phyloP scores from a whole-genome alignment of 257 asterid species.

The Apocynum venetum region DNA sequence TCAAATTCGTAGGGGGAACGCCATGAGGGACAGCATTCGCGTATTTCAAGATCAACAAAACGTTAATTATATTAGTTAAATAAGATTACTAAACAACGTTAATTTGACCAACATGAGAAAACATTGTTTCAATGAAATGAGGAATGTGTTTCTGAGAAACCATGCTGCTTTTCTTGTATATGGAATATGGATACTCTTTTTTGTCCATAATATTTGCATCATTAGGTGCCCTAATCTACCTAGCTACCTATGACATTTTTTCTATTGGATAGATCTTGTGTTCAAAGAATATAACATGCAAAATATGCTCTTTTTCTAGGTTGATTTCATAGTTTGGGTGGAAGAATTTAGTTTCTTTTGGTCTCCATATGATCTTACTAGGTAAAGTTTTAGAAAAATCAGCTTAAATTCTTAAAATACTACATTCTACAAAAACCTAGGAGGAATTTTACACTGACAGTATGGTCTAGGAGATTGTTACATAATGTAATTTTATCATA shows the following conservation, averaged over 20 bases:
- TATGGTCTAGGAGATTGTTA: no score
- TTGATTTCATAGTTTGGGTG: background rate
- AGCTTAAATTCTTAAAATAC: no score
- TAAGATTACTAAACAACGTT: conserved; percentile 8
- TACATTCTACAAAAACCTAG: no score
- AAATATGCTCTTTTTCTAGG: background rate
- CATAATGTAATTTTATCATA: no score
- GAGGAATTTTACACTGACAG: no score
- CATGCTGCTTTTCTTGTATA: conserved; percentile 25
- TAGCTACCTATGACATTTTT: background rate
- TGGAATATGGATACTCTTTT: background rate
- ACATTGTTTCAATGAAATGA: conserved; percentile 28
- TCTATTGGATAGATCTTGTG: background rate
- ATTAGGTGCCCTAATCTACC: background rate
- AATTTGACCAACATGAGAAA: conserved; percentile 31
- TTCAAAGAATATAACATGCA: background rate
- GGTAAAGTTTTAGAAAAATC: no score
- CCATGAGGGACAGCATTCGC: background rate
- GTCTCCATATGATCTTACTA: no score
- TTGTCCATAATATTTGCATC: background rate
- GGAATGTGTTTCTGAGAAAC: conserved; percentile 29
- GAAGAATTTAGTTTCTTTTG: no score
- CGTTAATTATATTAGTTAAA: conserved; percentile 9
- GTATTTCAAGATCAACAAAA: conserved; percentile 5
- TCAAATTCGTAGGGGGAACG: background rate